Percentiles rank a stretch among this genome's conserved stretches.
These are phyloP conservation scores for Auriscalpium orientale DNA, from an alignment of 768 basidiomycete species.

Conservation along the genomic window DNA sequence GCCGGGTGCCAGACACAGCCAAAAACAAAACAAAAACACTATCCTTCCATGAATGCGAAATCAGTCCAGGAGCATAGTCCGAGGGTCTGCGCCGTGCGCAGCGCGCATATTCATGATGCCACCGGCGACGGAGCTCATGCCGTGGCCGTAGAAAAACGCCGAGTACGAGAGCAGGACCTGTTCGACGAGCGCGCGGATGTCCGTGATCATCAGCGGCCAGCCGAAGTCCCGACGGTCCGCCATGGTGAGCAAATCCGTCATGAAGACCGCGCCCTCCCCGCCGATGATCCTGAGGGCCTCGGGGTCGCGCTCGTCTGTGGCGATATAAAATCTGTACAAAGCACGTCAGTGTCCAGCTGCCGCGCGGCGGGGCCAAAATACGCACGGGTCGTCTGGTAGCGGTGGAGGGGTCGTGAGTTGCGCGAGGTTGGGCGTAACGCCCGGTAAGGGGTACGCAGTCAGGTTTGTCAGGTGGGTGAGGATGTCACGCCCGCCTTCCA, in stretches of 20 bases:
- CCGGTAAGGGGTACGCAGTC: slow-evolving; percentile 5
- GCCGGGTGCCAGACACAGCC: neutral
- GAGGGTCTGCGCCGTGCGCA: slow-evolving; percentile 29
- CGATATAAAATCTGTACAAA: slow-evolving; percentile 26
- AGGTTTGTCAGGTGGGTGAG: slow-evolving; percentile 12
- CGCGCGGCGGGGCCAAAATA: neutral
- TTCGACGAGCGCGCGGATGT: slow-evolving; percentile 35
- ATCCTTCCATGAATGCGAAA: neutral
- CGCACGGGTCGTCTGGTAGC: slow-evolving; percentile 2
- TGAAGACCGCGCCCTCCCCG: slow-evolving; percentile 30
- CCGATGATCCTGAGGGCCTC: slow-evolving; percentile 25
- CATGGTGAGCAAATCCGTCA: slow-evolving; percentile 35
- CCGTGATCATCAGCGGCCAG: slow-evolving; percentile 37
- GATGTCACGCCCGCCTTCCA: slow-evolving; percentile 21
- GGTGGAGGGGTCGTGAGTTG: slow-evolving; percentile 3
- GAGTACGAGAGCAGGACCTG: slow-evolving; percentile 29
- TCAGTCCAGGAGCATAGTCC: slow-evolving; percentile 28
- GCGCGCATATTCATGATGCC: slow-evolving; percentile 33
- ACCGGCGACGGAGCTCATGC: slow-evolving; percentile 32
- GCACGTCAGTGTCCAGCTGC: slow-evolving; percentile 11
- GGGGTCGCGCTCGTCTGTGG: slow-evolving; percentile 36
- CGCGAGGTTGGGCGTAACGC: slow-evolving; percentile 1
- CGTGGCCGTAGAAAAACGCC: slow-evolving; percentile 32
- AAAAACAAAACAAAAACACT: too few relatives aligned
- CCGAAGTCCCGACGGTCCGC: slow-evolving; percentile 32